Base-by-base conservation (phyloP, 73 alveolate species). In the Uronychia binucleata region DNA sequence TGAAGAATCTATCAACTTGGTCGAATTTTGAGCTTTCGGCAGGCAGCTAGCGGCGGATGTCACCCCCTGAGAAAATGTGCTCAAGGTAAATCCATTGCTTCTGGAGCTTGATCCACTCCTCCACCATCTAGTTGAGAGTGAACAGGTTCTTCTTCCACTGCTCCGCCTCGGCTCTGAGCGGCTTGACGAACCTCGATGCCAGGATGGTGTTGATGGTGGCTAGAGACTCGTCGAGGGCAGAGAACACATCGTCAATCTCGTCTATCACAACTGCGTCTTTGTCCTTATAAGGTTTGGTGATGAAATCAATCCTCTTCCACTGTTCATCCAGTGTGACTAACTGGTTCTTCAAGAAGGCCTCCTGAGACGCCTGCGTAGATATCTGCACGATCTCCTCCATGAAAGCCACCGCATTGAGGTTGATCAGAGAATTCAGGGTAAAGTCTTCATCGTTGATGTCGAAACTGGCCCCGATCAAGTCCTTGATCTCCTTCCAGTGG, bases 1-100 rank as follows among this genome's bases (percentile, higher is more conserved):
- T 67, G 89, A 91, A 93, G 5, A 80, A 84, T 91, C 92, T 95
- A 79, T 91, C 88, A 31, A 93, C 95, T 74, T 85, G 77, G 8
- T 95, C 94, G 59, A 93, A 95, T 59, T 93, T 94, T 34, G 90
- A 82, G 82, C 90, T 86, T 11, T 94, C 96, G 57, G 87, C 92
- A 28, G 93, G 91, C 58, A 80, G 79, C 80, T 93, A 92, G 75
- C 87, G 85, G 82, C 92, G 91, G 80, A 95, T 95, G 83, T 95
- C 98, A 29, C 86, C 96, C 33, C 98, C 93, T 33, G 92, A 59
- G 88, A 95, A 95, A 79, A 97, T 96, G 86, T 84, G 90, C 87
- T 97, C 99, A 59, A 98, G 91, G 93, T 99, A 99, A 85, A 98
- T 96, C 99, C 99, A 99, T 81, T 98, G 98, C 86, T 98, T 90